Conservation (phyloP, 164 flowering plant species). For the Litsea cubeba region DNA sequence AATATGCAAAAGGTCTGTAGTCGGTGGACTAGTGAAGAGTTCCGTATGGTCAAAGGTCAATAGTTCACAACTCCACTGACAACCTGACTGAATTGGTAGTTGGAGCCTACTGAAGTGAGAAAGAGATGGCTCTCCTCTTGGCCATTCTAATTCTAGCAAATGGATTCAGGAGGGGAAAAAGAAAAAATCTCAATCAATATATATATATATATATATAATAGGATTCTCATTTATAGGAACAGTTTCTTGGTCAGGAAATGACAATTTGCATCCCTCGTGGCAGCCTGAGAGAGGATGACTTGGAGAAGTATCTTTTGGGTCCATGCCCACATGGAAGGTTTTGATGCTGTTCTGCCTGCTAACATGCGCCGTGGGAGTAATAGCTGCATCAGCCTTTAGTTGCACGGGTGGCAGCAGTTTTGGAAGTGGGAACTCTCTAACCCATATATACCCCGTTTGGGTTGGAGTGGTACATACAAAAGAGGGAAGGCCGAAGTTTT, state of each 20-base stretch:
- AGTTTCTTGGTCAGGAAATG: slow-evolving; percentile 41
- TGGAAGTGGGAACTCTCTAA: neutral
- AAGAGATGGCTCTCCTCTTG: too few species aligned
- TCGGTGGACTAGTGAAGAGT: neutral
- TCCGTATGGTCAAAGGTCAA: neutral
- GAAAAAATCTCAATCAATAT: neutral
- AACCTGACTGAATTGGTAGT: neutral
- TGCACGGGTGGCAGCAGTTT: neutral
- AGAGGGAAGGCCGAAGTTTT: neutral
- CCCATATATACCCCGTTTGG: neutral
- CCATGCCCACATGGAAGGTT: neutral
- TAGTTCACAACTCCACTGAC: neutral
- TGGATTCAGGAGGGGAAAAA: neutral
- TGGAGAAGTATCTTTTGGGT: neutral
- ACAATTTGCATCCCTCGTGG: slow-evolving; percentile 42
- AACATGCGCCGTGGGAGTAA: too few species aligned
- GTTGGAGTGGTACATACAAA: neutral
- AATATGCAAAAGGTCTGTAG: neutral
- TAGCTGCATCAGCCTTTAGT: neutral
- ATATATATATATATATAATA: too few species aligned
- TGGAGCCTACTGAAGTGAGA: neutral
- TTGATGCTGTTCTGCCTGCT: neutral
- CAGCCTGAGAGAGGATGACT: slow-evolving; percentile 48
- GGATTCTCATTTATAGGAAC: slow-evolving; percentile 1
- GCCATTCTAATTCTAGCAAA: neutral